phyloP scores from a whole-genome alignment of 371 early-diverging fungal genomes.

The Fennellomyces sp. region DNA sequence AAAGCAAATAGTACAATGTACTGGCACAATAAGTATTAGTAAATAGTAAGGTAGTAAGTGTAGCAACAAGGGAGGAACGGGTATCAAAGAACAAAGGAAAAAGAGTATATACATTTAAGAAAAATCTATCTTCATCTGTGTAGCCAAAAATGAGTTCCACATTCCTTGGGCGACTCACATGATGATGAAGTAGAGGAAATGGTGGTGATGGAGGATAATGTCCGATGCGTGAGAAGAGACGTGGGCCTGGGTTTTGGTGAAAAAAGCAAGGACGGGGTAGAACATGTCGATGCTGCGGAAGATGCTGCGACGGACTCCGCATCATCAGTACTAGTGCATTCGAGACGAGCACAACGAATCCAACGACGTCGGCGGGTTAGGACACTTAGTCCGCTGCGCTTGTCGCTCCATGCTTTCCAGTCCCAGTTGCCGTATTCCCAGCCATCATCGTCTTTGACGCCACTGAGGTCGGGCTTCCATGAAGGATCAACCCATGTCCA shows the following conservation, averaged over 20 bases:
- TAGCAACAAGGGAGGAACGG: too few relatives aligned
- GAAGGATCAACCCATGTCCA: conserved; percentile 19
- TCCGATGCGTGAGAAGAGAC: conserved; percentile 8
- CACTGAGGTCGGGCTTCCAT: conserved; percentile 12
- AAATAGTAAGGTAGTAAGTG: too few relatives aligned
- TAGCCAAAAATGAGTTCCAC: conserved; percentile 4
- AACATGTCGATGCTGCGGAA: neutral
- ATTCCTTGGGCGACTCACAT: neutral
- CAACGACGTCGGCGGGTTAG: conserved; percentile 20
- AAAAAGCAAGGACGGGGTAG: neutral
- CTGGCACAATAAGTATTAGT: too few relatives aligned
- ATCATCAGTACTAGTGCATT: neutral
- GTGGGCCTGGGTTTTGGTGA: conserved; percentile 11
- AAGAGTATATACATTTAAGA: too few relatives aligned
- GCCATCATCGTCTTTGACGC: conserved; percentile 11
- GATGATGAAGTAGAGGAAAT: neutral
- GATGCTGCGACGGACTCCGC: neutral
- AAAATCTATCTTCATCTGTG: neutral
- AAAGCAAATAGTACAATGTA: too few relatives aligned
- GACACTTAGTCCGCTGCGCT: conserved; percentile 1
- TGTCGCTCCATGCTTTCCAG: conserved; percentile 12
- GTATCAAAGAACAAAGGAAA: too few relatives aligned
- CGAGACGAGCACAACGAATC: conserved; percentile 18
- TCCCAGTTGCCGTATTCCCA: conserved; percentile 21
- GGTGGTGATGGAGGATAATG: conserved; percentile 12